phyloP scores from a whole-genome alignment of 163 green algal species.

The Prototheca wickerhamii region DNA sequence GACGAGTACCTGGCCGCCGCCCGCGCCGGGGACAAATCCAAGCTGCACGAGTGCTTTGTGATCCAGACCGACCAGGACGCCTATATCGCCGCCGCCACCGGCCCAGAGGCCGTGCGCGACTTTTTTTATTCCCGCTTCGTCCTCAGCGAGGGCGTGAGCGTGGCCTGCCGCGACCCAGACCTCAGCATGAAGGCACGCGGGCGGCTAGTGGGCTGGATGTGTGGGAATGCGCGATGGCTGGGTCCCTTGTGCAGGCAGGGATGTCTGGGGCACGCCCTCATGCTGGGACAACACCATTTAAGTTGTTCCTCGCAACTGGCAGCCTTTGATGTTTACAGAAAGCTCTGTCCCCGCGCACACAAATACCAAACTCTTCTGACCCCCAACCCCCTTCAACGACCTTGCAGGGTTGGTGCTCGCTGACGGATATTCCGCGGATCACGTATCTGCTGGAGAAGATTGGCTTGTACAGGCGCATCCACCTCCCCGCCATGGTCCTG shows the following conservation, averaged over 20 bases:
- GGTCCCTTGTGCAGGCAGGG: too few relatives aligned
- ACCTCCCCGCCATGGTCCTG: slow-evolving; percentile 13
- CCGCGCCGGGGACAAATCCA: background rate
- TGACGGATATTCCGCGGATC: slow-evolving; percentile 18
- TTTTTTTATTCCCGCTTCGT: slow-evolving; percentile 41
- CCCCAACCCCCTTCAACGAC: background rate
- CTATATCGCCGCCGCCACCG: slow-evolving; percentile 29
- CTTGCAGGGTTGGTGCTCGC: slow-evolving; percentile 25
- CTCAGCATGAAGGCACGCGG: background rate
- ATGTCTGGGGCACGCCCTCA: background rate
- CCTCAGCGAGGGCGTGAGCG: slow-evolving; percentile 29
- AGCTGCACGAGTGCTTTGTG: slow-evolving; percentile 31
- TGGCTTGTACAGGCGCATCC: slow-evolving; percentile 21
- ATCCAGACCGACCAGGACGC: slow-evolving; percentile 42
- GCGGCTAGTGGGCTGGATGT: too few relatives aligned
- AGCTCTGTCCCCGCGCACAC: too few relatives aligned
- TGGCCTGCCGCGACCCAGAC: slow-evolving; percentile 23
- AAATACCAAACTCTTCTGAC: background rate
- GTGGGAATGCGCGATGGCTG: too few relatives aligned
- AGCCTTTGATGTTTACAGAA: too few relatives aligned
- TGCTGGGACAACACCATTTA: too few relatives aligned
- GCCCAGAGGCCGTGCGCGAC: slow-evolving; percentile 15
- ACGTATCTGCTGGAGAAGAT: slow-evolving; percentile 27
- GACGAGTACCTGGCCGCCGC: slow-evolving; percentile 8
- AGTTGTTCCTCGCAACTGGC: too few relatives aligned